A percentile compares a stretch with the other conserved stretches of the same genome.
These are phyloP conservation scores for Calonectria honghensis DNA, from an alignment of 2,329 filamentous ascomycete genomes.

Conservation along the genomic window DNA sequence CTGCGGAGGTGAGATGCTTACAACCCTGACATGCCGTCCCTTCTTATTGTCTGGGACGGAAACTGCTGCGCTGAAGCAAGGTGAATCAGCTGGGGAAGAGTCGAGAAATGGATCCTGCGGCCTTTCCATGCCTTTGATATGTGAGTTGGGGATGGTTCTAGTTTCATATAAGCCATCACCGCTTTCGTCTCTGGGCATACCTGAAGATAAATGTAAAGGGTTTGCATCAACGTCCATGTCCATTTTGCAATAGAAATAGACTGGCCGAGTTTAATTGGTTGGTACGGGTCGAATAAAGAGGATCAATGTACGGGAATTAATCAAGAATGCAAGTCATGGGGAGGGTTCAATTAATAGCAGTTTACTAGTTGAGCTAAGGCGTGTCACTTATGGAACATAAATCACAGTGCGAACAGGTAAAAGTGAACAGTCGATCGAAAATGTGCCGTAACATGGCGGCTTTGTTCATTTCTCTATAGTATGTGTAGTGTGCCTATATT, in stretches of 20 bases:
- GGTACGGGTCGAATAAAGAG: neutral
- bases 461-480: conserved; percentile 31
- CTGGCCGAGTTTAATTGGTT: neutral
- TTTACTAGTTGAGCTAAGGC: neutral
- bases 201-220: neutral
- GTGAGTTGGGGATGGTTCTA: neutral
- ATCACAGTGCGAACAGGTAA: no score
- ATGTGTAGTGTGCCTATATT: conserved; percentile 39
- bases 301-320: neutral
- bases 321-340: neutral
- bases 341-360: neutral
- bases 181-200: neutral
- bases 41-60: neutral
- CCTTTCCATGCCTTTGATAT: neutral
- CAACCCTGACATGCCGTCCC: neutral
- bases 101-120: neutral
- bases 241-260: neutral
- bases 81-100: neutral
- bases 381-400: neutral
- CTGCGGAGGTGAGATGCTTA: neutral
- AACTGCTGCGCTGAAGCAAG: neutral
- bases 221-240: neutral
- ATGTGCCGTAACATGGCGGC: neutral
- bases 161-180: neutral
- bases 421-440: neutral